phyloP scores from a whole-genome alignment of 192 early-diverging fungal genomes.

The Lunasporangiospora selenospora region DNA sequence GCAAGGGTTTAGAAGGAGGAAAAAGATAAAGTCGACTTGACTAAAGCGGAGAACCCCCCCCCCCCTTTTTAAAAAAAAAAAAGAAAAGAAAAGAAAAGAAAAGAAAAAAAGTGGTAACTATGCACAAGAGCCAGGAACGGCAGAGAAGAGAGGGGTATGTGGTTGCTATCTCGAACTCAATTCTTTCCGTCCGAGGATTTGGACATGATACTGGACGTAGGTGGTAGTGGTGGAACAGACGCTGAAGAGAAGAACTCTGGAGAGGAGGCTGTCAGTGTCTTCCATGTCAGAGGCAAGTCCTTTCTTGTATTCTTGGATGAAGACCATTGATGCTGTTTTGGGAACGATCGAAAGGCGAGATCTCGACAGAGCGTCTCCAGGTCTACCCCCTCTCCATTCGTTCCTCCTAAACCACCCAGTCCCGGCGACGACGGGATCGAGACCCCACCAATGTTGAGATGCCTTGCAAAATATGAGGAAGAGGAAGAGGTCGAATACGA shows the following conservation, averaged over 20 bases:
- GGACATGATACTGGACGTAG: not conserved
- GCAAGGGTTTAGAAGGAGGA: not conserved
- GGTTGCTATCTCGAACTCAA: too few species aligned
- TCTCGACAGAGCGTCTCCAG: conserved; percentile 34
- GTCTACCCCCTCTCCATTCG: conserved; percentile 23
- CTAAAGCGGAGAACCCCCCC: too few species aligned
- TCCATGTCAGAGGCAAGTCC: too few species aligned
- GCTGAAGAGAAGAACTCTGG: too few species aligned
- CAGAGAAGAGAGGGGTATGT: not conserved
- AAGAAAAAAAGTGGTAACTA: not conserved
- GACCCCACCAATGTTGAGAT: conserved; percentile 11
- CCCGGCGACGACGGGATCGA: conserved; percentile 12
- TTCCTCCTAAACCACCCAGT: conserved; percentile 11
- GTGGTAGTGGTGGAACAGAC: too few species aligned
- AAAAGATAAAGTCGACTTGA: not conserved
- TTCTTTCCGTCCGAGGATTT: not conserved
- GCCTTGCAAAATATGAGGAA: conserved; percentile 1
- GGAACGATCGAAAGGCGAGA: conserved; percentile 33
- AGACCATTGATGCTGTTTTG: conserved; percentile 46
- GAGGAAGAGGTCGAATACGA: not conserved
- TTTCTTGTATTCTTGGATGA: too few species aligned
- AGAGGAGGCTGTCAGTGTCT: too few species aligned
- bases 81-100: not conserved
- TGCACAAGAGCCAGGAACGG: not conserved
- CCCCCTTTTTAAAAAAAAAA: too few species aligned